Percentiles rank a stretch among this genome's conserved stretches.
Conservation (phyloP, 2,329 filamentous ascomycete species). For the Xylariaceae sp. region DNA sequence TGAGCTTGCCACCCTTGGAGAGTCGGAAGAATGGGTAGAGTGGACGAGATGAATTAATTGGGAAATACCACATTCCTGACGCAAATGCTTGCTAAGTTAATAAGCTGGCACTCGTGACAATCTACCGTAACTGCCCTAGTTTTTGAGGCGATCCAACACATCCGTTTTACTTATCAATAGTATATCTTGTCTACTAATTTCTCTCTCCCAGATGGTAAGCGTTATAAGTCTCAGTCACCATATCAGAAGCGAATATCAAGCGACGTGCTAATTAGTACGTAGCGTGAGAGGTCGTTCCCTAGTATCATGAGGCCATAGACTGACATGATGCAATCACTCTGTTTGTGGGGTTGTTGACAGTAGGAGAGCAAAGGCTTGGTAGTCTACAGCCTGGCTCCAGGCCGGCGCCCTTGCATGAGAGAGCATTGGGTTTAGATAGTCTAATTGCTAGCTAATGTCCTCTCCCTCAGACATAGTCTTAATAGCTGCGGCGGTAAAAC, state of each 20-base stretch:
- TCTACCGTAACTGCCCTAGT: conserved; percentile 7
- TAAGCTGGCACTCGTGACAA: conserved; percentile 23
- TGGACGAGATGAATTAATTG: neutral
- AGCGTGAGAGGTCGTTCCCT: too few species aligned
- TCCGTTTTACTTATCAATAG: conserved; percentile 4
- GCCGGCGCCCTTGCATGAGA: conserved; percentile 3
- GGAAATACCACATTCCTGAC: too few species aligned
- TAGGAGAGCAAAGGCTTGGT: neutral
- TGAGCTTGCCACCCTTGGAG: neutral
- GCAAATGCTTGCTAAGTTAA: conserved; percentile 1
- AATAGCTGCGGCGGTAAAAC: neutral
- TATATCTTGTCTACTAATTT: neutral
- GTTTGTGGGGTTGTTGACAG: conserved; percentile 22
- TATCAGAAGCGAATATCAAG: neutral
- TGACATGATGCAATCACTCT: too few species aligned
- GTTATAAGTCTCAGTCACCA: neutral
- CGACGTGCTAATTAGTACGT: too few species aligned
- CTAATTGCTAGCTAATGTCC: conserved; percentile 18
- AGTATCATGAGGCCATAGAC: neutral
- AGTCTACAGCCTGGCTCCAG: conserved; percentile 8
- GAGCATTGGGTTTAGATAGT: conserved; percentile 6
- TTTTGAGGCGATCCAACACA: neutral
- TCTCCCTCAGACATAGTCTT: conserved; percentile 1
- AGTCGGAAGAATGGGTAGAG: neutral
- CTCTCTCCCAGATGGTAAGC: neutral